phyloP scores from a whole-genome alignment of 208 protist genomes.

The Blechomonas ayalai region DNA sequence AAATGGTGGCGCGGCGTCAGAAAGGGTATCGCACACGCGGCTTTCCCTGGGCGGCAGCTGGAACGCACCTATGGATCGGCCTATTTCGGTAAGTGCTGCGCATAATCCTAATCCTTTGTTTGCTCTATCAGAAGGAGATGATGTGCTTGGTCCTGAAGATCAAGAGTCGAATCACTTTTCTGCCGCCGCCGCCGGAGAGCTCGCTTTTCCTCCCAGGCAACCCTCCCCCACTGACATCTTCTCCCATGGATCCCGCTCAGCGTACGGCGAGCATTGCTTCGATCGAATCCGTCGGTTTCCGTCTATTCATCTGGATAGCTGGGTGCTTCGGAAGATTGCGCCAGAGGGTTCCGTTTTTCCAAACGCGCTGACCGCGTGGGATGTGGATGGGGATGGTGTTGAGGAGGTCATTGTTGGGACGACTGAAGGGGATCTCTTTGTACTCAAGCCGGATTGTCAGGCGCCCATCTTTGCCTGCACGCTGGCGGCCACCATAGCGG shows the following conservation, averaged over 20 bases:
- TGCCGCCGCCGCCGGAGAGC: not conserved
- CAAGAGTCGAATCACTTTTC: not conserved
- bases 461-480: constrained; percentile 46
- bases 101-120: too few relatives aligned
- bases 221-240: not conserved
- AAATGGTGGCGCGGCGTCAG: too few relatives aligned
- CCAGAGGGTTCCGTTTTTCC: constrained; percentile 75
- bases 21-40: too few relatives aligned
- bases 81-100: too few relatives aligned
- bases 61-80: too few relatives aligned
- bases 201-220: not conserved
- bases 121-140: too few relatives aligned
- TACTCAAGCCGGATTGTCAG: constrained; percentile 69
- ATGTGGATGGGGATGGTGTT: constrained; percentile 74
- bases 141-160: too few relatives aligned
- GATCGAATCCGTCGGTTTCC: constrained; percentile 12
- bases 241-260: not conserved
- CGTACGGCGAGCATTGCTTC: not conserved
- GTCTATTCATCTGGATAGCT: constrained; percentile 70
- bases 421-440: constrained; percentile 67
- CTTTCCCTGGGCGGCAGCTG: too few relatives aligned
- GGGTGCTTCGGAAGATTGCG: constrained; percentile 77
- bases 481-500: constrained; percentile 73
- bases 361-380: constrained; percentile 63
- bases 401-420: constrained; percentile 83